Evolutionary conservation across 768 basidiomycete genomes (phyloP).

Genomic region (Pleurotus citrinopileatus): DNA sequence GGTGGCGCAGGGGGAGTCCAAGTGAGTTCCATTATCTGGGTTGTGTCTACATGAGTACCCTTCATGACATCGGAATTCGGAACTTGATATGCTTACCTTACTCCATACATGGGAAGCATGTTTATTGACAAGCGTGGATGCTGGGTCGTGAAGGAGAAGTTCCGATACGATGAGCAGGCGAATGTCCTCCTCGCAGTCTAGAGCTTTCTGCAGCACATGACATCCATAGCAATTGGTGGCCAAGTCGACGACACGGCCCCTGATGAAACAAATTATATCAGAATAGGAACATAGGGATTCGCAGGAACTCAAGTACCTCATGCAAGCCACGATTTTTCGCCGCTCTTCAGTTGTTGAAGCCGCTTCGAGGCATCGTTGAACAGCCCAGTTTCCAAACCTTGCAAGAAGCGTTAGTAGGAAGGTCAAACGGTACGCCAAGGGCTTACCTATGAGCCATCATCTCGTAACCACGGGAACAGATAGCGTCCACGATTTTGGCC

Average conservation of each 20-base stretch:
- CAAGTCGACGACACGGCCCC: slow-evolving; percentile 81
- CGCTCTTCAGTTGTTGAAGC: slow-evolving; percentile 73
- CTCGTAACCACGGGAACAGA: slow-evolving; percentile 79
- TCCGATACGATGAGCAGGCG: slow-evolving; percentile 81
- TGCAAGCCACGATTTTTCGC: slow-evolving; percentile 80
- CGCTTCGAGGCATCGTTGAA: slow-evolving; percentile 83
- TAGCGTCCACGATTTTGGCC: slow-evolving; percentile 83
- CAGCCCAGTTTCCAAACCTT: slow-evolving; percentile 93
- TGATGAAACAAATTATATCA: slow-evolving; percentile 25
- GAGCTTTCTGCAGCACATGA: slow-evolving; percentile 85
- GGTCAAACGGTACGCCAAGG: slow-evolving; percentile 1
- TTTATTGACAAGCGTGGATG: slow-evolving; percentile 84
- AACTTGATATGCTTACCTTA: slow-evolving; percentile 47
- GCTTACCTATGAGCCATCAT: slow-evolving; percentile 87
- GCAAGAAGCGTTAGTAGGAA: background rate
- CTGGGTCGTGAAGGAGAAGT: slow-evolving; percentile 79
- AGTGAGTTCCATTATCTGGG: slow-evolving; percentile 83
- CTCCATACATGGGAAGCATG: slow-evolving; percentile 93
- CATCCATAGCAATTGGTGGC: slow-evolving; percentile 90
- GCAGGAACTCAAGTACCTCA: slow-evolving; percentile 54
- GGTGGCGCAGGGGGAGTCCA: slow-evolving; percentile 88
- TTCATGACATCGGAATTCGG: background rate
- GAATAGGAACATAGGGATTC: slow-evolving; percentile 7
- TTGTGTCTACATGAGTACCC: slow-evolving; percentile 2
- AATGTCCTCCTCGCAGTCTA: slow-evolving; percentile 89